A percentile compares a stretch with the other conserved stretches of the same genome.
Conservation (phyloP, 495 filamentous ascomycete species). For the Articulospora tetracladia region DNA sequence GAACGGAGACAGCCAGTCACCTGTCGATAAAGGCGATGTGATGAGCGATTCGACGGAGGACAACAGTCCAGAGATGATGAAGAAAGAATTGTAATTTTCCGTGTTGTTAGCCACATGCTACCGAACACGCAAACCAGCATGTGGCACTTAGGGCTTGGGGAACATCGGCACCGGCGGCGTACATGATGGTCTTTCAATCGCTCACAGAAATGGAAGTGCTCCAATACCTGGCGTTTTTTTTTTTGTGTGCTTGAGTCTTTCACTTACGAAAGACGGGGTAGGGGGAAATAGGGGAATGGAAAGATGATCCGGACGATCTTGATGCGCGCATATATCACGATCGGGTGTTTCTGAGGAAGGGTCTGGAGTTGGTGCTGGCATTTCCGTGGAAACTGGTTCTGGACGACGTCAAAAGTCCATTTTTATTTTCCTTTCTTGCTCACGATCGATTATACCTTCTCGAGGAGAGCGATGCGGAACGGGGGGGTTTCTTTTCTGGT, state of each 20-base stretch:
- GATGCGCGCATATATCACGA: background rate
- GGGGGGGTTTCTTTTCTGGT: background rate
- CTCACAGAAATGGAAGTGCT: conserved; percentile 6
- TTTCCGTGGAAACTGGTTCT: background rate
- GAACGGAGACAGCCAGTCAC: conserved; percentile 21
- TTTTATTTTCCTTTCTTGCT: conserved; percentile 4
- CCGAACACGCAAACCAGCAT: conserved; percentile 6
- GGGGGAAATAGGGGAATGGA: background rate
- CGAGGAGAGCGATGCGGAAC: background rate
- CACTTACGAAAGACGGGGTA: background rate
- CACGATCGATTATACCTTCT: background rate
- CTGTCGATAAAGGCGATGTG: conserved; percentile 19
- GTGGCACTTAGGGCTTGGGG: conserved; percentile 1
- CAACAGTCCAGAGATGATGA: conserved; percentile 22
- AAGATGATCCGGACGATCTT: background rate
- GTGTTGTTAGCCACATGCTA: background rate
- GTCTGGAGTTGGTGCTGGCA: conserved; percentile 6
- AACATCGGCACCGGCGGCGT: conserved; percentile 7
- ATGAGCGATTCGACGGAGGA: conserved; percentile 25
- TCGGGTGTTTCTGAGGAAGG: background rate
- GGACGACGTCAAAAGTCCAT: conserved; percentile 5
- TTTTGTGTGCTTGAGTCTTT: background rate
- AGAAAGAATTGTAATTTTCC: conserved; percentile 24
- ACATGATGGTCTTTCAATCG: conserved; percentile 12
- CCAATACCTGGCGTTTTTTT: conserved; percentile 19